Evolutionary conservation across 225 moss, liverwort and hornwort species (phyloP).

Genomic region (Climacium dendroides): DNA sequence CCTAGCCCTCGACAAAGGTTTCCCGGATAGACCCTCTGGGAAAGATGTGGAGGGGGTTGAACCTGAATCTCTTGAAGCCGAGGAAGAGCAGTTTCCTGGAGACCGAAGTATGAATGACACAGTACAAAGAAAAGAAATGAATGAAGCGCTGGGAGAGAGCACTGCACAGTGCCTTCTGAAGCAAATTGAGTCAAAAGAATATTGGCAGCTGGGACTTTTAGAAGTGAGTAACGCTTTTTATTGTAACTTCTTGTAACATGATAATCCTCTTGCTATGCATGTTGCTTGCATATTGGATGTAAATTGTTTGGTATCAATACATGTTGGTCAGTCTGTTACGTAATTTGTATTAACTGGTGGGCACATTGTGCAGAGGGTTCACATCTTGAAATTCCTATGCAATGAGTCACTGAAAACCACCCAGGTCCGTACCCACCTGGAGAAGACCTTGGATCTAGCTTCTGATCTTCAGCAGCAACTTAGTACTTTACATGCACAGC

Average conservation of each 20-base stretch:
- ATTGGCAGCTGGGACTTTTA: conserved; percentile 72
- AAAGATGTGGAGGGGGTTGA: conserved; percentile 40
- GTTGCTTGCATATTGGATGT: not conserved
- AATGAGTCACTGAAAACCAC: conserved; percentile 73
- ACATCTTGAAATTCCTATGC: conserved; percentile 68
- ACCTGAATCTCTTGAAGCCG: conserved; percentile 31
- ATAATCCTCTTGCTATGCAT: not conserved
- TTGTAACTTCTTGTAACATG: not conserved
- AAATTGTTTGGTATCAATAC: not conserved
- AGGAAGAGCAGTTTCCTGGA: conserved; percentile 39
- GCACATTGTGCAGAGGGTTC: conserved; percentile 51
- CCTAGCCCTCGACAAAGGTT: conserved; percentile 82
- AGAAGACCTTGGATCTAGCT: conserved; percentile 56
- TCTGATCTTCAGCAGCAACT: conserved; percentile 71
- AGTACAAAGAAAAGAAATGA: conserved; percentile 1
- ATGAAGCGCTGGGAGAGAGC: conserved; percentile 23
- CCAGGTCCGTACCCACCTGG: conserved; percentile 62
- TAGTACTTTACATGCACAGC: conserved; percentile 31
- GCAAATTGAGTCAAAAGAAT: conserved; percentile 69
- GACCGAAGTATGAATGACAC: conserved; percentile 14
- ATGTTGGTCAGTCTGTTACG: not conserved
- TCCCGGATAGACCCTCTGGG: conserved; percentile 45
- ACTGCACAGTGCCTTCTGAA: conserved; percentile 33
- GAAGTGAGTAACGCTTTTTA: conserved; percentile 33
- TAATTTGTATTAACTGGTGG: not conserved